A percentile compares a stretch with the other conserved stretches of the same genome.
Evolutionary conservation across 1,284 basidiomycete genomes (phyloP).

Genomic region (Ceratobasidium sp.): DNA sequence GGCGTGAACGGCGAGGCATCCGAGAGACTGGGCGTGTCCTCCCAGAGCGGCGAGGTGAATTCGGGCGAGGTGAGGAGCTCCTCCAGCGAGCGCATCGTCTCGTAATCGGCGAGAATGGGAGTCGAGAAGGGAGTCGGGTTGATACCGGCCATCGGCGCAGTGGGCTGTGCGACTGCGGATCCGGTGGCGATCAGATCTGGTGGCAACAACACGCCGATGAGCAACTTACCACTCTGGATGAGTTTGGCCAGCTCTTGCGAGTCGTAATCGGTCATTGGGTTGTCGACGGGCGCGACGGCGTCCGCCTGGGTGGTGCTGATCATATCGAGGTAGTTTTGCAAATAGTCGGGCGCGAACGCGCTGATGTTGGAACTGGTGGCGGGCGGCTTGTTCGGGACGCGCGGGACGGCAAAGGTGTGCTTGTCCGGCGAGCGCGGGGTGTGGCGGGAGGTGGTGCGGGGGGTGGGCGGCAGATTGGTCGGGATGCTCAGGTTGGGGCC

Average conservation of each 20-base stretch:
- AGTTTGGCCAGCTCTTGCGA: not conserved
- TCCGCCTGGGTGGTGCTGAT: constrained; percentile 31
- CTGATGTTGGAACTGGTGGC: not conserved
- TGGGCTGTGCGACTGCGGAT: not conserved
- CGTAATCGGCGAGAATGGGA: not conserved
- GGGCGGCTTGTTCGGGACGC: not conserved
- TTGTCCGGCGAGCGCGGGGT: constrained; percentile 33
- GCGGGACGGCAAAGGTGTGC: constrained; percentile 29
- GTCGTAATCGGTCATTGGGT: not conserved
- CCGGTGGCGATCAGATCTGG: constrained; percentile 2
- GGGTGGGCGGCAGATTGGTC: constrained; percentile 8
- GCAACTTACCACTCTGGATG: constrained; percentile 19
- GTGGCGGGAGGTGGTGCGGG: constrained; percentile 35
- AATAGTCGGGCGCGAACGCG: constrained; percentile 9
- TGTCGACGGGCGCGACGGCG: constrained; percentile 11
- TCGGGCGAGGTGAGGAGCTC: constrained; percentile 37
- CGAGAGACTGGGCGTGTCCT: constrained; percentile 35
- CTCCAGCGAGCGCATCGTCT: constrained; percentile 20
- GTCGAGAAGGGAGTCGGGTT: constrained; percentile 29
- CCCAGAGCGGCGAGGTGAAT: constrained; percentile 33
- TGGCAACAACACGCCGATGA: not conserved
- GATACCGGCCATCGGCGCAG: not conserved
- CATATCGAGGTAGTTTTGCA: constrained; percentile 31
- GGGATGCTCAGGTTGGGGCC: constrained; percentile 25
- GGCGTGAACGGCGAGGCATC: constrained; percentile 40